Percentiles rank a stretch among this genome's conserved stretches.
Conservation (phyloP, 2,329 filamentous ascomycete species). For the Talaromyces sp. region DNA sequence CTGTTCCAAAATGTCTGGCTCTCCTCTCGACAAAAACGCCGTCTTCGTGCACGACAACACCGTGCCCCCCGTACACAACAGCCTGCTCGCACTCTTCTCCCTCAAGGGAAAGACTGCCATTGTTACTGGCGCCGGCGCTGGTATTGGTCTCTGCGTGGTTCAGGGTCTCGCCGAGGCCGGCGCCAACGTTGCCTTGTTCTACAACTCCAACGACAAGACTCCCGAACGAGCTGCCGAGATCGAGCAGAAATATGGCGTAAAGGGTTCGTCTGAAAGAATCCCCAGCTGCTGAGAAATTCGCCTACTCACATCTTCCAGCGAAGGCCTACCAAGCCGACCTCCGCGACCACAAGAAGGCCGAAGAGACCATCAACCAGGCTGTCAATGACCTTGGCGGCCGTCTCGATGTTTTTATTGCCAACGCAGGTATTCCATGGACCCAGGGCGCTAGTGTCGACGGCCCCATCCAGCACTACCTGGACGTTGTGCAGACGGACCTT, state of each 20-base stretch:
- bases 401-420: constrained; percentile 74
- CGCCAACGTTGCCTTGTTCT: constrained; percentile 68
- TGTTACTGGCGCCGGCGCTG: constrained; percentile 63
- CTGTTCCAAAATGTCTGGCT: constrained; percentile 26
- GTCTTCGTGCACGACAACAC: constrained; percentile 56
- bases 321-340: constrained; percentile 48
- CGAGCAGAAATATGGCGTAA: constrained; percentile 60
- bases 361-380: constrained; percentile 36
- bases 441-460: constrained; percentile 64
- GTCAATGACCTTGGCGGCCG: constrained; percentile 65
- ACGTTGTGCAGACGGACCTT: constrained; percentile 66
- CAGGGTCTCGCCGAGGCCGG: constrained; percentile 64
- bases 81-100: constrained; percentile 62
- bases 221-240: constrained; percentile 58
- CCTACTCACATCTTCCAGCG: constrained; percentile 23
- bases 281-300: neutral
- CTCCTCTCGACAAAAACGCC: constrained; percentile 33
- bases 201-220: constrained; percentile 63
- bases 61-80: constrained; percentile 31
- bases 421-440: constrained; percentile 70
- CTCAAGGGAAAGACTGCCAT: constrained; percentile 66
- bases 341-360: constrained; percentile 36
- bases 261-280: constrained; percentile 45
- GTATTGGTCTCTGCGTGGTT: constrained; percentile 62
- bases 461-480: constrained; percentile 57